A percentile compares a stretch with the other conserved stretches of the same genome.
Evolutionary conservation across 805 yeast genomes (phyloP).

Genomic region (Teunomyces lycoperdinae): DNA sequence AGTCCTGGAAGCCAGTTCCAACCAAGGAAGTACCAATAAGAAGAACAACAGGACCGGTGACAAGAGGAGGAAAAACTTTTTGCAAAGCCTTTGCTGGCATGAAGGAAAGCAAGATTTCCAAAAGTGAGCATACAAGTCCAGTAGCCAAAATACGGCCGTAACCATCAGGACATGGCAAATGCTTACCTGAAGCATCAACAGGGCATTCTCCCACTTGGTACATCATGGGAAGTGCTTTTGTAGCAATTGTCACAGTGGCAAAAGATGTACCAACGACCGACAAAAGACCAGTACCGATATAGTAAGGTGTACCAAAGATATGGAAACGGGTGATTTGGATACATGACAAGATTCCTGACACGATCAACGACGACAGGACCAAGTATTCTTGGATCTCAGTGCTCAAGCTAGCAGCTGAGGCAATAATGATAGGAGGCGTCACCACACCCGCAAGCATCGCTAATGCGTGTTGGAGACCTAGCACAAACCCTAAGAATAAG

Average conservation of each 20-base stretch:
- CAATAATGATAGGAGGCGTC: slow-evolving; percentile 76
- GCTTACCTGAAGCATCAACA: slow-evolving; percentile 56
- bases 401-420: slow-evolving; percentile 58
- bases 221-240: slow-evolving; percentile 77
- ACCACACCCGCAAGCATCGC: slow-evolving; percentile 92
- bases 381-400: slow-evolving; percentile 36
- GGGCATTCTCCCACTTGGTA: slow-evolving; percentile 71
- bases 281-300: slow-evolving; percentile 81
- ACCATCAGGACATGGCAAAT: slow-evolving; percentile 82
- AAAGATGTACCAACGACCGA: slow-evolving; percentile 92
- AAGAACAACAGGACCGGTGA: slow-evolving; percentile 90
- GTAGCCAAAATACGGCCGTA: slow-evolving; percentile 87
- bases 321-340: slow-evolving; percentile 82
- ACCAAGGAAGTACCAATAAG: slow-evolving; percentile 75
- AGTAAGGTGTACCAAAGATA: slow-evolving; percentile 69
- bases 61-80: slow-evolving; percentile 80
- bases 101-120: slow-evolving; percentile 73
- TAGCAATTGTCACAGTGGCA: slow-evolving; percentile 79
- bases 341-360: slow-evolving; percentile 55
- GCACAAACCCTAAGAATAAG: slow-evolving; percentile 64
- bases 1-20: slow-evolving; percentile 72
- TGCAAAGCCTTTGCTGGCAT: slow-evolving; percentile 71
- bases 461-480: slow-evolving; percentile 85
- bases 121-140: slow-evolving; percentile 69
- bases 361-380: slow-evolving; percentile 37